phyloP scores from a whole-genome alignment of 2,329 filamentous ascomycete species.

The Coniochaeta hoffmannii region DNA sequence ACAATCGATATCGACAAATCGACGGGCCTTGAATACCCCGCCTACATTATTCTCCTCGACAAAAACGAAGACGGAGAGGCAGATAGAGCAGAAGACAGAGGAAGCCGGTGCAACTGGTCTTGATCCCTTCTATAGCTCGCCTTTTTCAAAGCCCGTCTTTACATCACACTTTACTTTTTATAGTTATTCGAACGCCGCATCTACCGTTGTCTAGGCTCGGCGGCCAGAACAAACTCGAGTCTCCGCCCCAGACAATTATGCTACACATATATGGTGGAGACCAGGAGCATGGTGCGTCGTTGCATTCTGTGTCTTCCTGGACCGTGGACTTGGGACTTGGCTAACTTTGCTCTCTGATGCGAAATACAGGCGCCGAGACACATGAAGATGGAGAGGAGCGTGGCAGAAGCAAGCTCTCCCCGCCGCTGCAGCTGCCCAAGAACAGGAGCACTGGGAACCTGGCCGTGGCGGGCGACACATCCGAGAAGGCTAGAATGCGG shows the following conservation, averaged over 20 bases:
- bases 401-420: constrained; percentile 36
- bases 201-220: constrained; percentile 4
- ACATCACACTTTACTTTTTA: neutral
- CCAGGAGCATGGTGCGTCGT: constrained; percentile 32
- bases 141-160: neutral
- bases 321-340: neutral
- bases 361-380: constrained; percentile 30
- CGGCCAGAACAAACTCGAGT: constrained; percentile 4
- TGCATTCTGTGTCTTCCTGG: neutral
- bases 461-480: constrained; percentile 36
- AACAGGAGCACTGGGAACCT: constrained; percentile 61
- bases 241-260: constrained; percentile 29
- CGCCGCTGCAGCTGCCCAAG: constrained; percentile 49
- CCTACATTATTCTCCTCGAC: neutral
- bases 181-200: neutral
- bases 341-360: neutral
- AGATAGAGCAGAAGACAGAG: neutral
- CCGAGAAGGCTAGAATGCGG: constrained; percentile 56
- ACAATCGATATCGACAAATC: neutral
- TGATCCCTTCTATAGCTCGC: neutral
- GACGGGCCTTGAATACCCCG: neutral
- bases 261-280: constrained; percentile 33
- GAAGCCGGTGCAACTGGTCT: neutral
- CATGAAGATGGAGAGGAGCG: constrained; percentile 28
- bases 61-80: neutral